phyloP scores from a whole-genome alignment of 495 filamentous ascomycete species.

The Cercophora samala region DNA sequence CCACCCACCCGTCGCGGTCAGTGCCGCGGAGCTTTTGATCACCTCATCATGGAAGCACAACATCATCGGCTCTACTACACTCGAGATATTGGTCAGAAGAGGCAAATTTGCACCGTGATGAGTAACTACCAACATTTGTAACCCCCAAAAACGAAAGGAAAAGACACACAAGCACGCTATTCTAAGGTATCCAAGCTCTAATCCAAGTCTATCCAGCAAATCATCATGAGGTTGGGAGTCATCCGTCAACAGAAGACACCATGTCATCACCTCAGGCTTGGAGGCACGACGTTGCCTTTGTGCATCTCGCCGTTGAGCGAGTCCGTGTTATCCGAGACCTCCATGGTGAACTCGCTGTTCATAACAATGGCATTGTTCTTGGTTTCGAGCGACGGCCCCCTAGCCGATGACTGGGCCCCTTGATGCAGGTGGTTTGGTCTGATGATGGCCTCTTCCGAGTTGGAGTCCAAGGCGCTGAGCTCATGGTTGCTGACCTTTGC shows the following conservation, averaged over 20 bases:
- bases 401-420: no score
- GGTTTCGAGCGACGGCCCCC: no score
- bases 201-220: not conserved
- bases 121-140: not conserved
- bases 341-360: constrained; percentile 6
- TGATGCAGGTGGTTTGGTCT: not conserved
- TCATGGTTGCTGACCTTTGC: not conserved
- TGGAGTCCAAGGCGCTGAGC: constrained; percentile 1
- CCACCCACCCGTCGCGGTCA: not conserved
- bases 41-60: not conserved
- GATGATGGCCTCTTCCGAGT: constrained; percentile 13
- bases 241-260: not conserved
- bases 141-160: not conserved
- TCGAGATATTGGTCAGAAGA: not conserved
- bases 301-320: not conserved
- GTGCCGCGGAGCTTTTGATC: not conserved
- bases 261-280: not conserved
- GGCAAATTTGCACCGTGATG: not conserved
- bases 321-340: not conserved
- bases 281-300: not conserved
- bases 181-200: not conserved
- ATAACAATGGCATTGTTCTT: constrained; percentile 3
- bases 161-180: not conserved
- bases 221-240: not conserved
- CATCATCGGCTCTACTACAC: not conserved